A percentile compares a stretch with the other conserved stretches of the same genome.
Conservation (phyloP, 805 yeast species). For the Komagataella mondaviorum region DNA sequence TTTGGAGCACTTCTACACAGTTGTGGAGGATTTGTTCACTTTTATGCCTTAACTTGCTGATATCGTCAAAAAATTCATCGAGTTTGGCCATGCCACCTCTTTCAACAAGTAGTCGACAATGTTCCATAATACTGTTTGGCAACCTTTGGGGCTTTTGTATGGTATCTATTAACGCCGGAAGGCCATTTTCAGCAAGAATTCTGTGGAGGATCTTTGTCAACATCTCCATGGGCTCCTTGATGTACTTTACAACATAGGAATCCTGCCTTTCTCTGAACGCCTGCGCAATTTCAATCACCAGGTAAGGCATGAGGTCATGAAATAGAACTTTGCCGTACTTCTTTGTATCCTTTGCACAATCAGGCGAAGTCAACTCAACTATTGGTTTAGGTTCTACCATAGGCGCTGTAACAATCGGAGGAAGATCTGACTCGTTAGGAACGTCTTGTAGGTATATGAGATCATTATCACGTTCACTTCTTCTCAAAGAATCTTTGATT, state of each 20-base stretch:
- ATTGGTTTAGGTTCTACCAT: conserved; percentile 38
- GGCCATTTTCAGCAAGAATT: conserved; percentile 30
- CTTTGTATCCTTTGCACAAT: conserved; percentile 3
- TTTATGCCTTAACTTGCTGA: conserved; percentile 26
- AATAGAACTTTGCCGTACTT: conserved; percentile 27
- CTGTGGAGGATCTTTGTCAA: conserved; percentile 29
- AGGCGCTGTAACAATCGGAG: conserved; percentile 30
- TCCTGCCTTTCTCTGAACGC: conserved; percentile 59
- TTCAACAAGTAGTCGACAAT: conserved; percentile 36
- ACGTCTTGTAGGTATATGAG: conserved; percentile 59
- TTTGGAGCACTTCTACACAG: conserved; percentile 28
- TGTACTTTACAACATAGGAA: conserved; percentile 30
- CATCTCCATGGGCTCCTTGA: conserved; percentile 30
- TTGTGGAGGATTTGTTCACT: conserved; percentile 28
- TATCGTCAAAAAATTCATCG: conserved; percentile 27
- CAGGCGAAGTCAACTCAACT: conserved; percentile 8
- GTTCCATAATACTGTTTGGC: conserved; percentile 44
- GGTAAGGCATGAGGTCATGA: conserved; percentile 49
- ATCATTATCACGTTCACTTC: conserved; percentile 71
- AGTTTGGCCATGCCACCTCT: conserved; percentile 38
- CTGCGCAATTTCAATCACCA: conserved; percentile 49
- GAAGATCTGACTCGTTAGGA: conserved; percentile 29
- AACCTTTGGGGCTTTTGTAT: conserved; percentile 40
- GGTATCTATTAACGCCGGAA: conserved; percentile 53
- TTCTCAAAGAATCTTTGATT: conserved; percentile 28